These are phyloP conservation scores for Talaromyces sp. DNA, from an alignment of 2,329 filamentous ascomycete genomes.

Conservation along the genomic window DNA sequence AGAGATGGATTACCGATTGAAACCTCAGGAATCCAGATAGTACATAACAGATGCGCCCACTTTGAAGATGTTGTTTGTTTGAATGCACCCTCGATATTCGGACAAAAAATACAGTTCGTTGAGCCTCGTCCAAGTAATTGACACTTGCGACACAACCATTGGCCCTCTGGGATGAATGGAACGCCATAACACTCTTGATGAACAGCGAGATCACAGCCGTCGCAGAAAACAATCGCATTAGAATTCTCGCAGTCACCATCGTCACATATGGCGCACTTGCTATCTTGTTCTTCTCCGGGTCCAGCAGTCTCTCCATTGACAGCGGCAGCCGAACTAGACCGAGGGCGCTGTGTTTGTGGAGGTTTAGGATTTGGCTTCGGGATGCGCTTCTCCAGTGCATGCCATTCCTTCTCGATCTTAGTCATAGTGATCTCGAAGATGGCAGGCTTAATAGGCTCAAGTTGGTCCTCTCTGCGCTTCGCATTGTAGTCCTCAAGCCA, in stretches of 20 bases:
- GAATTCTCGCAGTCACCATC: slow-evolving; percentile 99
- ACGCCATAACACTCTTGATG: slow-evolving; percentile 99
- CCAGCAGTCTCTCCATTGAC: slow-evolving; percentile 88
- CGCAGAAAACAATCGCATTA: slow-evolving; percentile 98
- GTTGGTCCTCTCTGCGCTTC: slow-evolving; percentile 71
- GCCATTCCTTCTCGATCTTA: slow-evolving; percentile 98
- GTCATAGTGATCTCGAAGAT: slow-evolving; percentile 98
- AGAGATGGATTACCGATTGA: slow-evolving; percentile 94
- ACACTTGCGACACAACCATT: slow-evolving; percentile 97
- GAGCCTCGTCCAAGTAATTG: slow-evolving; percentile 91
- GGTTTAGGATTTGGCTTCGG: slow-evolving; percentile 97
- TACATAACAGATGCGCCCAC: slow-evolving; percentile 95
- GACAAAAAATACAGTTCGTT: slow-evolving; percentile 96
- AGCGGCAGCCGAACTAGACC: slow-evolving; percentile 90
- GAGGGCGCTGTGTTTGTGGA: slow-evolving; percentile 87
- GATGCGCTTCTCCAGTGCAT: slow-evolving; percentile 91
- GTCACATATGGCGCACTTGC: slow-evolving; percentile 95
- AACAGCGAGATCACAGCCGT: slow-evolving; percentile 94
- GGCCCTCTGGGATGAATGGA: slow-evolving; percentile 96
- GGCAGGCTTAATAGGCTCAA: slow-evolving; percentile 85
- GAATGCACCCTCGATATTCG: slow-evolving; percentile 95
- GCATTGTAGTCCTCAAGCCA: slow-evolving; percentile 87
- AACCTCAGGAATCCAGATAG: slow-evolving; percentile 98
- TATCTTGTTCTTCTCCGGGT: slow-evolving; percentile 88
- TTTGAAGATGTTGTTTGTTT: slow-evolving; percentile 96